Base-by-base conservation (phyloP, 75 land plant species). In the Azolla pinnata region DNA sequence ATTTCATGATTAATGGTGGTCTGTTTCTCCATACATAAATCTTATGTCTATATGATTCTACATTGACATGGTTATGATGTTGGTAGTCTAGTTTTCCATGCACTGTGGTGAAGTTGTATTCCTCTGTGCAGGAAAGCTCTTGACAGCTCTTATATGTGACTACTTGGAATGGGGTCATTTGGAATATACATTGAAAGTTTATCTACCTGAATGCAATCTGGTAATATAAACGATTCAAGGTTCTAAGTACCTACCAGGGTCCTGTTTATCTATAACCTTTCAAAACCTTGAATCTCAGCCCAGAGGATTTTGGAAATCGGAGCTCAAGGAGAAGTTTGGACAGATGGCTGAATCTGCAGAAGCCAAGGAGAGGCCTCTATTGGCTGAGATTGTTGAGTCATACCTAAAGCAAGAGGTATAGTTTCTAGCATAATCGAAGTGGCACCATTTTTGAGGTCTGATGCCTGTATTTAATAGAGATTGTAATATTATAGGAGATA, bases 151-250 rank as follows among this genome's bases (percentile, higher is more conserved):
- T 21, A 47, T 95, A 46, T 90, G 97, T 74, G 99, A 95, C 54
- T 95, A 95, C 65, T 60, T 95, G 72, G 99, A 95, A 40, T 95
- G 99, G 99, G 86, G 88, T 4, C 84, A 86, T 32, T 69, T 95
- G 31, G 83, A 73, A 31, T 97, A 83, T 70, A 86, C 99, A 0
- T 47, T 90, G 44, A 95, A 90, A 80, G 91, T 95, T 31, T 95
- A 83, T 61, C 63, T 83, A 61, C 99, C 99, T 0, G 97, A 95
- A 66, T 87, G 90, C 52, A 95, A 95, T 71, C 69, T 90, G 83
- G 99, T 95, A 76, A 72, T 8, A 49, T 18, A 49, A 49, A 49
- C 23, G 4, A 49, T 49, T 49, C n/a, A 10, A 4, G 52, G n/a
- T n/a, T 49, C 17, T 5, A 18, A 4, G 21, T n/a, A n/a, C n/a